Evolutionary conservation across 441 rosid species (phyloP).

Genomic region (Breynia disticha): DNA sequence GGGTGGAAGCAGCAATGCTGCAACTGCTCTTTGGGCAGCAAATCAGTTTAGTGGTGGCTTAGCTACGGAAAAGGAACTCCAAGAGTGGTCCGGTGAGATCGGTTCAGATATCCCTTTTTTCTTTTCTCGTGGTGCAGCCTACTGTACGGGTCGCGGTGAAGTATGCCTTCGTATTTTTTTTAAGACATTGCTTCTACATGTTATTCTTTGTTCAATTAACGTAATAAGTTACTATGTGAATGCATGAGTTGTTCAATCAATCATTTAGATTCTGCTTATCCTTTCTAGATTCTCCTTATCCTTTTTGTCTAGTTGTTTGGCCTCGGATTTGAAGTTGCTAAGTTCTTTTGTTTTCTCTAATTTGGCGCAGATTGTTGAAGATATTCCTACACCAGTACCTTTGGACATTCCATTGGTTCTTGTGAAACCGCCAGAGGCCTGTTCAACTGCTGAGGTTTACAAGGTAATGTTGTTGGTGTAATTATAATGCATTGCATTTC

Average conservation of each 20-base stretch:
- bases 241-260: too few species aligned
- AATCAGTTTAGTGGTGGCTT: slow-evolving; percentile 69
- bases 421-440: slow-evolving; percentile 79
- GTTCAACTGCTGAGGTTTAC: slow-evolving; percentile 93
- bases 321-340: slow-evolving; percentile 3
- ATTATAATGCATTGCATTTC: background rate
- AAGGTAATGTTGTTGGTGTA: slow-evolving; percentile 35
- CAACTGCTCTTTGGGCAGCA: slow-evolving; percentile 98
- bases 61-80: slow-evolving; percentile 82
- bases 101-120: slow-evolving; percentile 97
- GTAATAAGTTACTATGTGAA: too few species aligned
- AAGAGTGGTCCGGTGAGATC: slow-evolving; percentile 91
- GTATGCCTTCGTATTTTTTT: slow-evolving; percentile 32
- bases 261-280: too few species aligned
- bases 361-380: slow-evolving; percentile 62
- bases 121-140: slow-evolving; percentile 92
- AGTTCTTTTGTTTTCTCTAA: slow-evolving; percentile 11
- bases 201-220: too few species aligned
- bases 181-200: background rate
- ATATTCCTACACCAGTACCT: slow-evolving; percentile 66
- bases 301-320: too few species aligned
- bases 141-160: slow-evolving; percentile 96
- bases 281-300: too few species aligned
- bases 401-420: slow-evolving; percentile 71
- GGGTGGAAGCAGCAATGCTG: slow-evolving; percentile 98